Evolutionary conservation across 2,329 filamentous ascomycete genomes (phyloP), one percentile per base, ranked within the genome.

Genomic region (Trichothecium roseum): DNA sequence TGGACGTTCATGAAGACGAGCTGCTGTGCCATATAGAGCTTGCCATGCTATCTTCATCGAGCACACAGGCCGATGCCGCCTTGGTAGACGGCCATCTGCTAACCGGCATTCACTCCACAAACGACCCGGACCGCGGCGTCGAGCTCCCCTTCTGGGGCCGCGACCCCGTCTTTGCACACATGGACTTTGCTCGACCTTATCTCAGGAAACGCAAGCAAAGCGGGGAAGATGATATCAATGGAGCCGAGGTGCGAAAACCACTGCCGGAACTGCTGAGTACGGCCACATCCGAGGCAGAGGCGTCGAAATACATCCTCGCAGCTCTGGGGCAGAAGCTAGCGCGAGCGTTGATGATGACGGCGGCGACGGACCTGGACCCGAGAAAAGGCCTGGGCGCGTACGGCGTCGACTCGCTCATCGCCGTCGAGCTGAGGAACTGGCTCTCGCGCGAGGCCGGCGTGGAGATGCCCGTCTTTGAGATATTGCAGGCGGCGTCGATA

Each of bases 21-120:
- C 45, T 62, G 9, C 50, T 46, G 28, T 42, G 47, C 8, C 50
- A 54, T 10, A 22, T 34, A 8, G 32, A 34, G 16, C 13, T 14
- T n/a, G 32, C 17, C 3, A 32, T 37, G 14, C 15, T 31, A 16
- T 18, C 24, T 17, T 24, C 34, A 10, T 17, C 18, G 14, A 22
- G 17, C 13, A 10, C 14, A n/a, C 26, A n/a, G 27, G n/a, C 24
- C n/a, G 34, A 12, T 34, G 18, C n/a, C 32, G 16, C 10, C 17
- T 22, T n/a, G 32, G n/a, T 12, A 17, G n/a, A 7, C 30, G 18
- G n/a, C 16, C 30, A 32, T n/a, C 15, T 32, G 13, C 15, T 32
- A 7, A 16, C 30, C 4, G 30, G 30, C 6, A 32, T 32, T 17
- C 15, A 32, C 30, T 16, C 30, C n/a, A 32, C 15, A 17, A 32